These are phyloP conservation scores for Clonostachys sp. DNA, from an alignment of 2,329 filamentous ascomycete genomes.

Conservation along the genomic window DNA sequence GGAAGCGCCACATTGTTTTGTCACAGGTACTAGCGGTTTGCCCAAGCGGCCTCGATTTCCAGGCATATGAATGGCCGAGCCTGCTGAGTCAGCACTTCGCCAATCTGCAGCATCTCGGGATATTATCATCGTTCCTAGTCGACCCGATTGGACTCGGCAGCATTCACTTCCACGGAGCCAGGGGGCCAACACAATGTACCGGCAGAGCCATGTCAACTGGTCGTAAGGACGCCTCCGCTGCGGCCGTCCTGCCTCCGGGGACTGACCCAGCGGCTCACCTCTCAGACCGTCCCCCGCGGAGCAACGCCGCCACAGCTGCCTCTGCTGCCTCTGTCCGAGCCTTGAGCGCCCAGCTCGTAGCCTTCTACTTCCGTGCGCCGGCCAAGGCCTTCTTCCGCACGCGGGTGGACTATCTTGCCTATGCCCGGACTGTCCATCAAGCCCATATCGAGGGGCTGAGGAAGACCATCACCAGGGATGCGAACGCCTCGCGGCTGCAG, in stretches of 20 bases:
- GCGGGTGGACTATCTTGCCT: constrained; percentile 75
- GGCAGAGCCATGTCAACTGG: constrained; percentile 22
- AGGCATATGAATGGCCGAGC: too few relatives aligned
- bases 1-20: too few relatives aligned
- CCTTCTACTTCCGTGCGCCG: constrained; percentile 88
- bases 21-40: too few relatives aligned
- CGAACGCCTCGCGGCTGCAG: constrained; percentile 22
- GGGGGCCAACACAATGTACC: constrained; percentile 13
- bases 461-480: constrained; percentile 23
- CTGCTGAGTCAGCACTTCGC: too few relatives aligned
- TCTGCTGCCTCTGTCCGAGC: constrained; percentile 82
- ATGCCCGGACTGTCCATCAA: constrained; percentile 48
- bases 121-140: too few relatives aligned
- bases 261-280: constrained; percentile 26
- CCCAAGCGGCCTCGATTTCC: too few relatives aligned
- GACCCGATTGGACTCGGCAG: background rate
- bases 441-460: constrained; percentile 31
- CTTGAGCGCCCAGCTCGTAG: constrained; percentile 74
- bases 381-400: constrained; percentile 92
- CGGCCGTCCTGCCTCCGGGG: constrained; percentile 9
- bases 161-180: background rate
- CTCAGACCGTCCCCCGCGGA: constrained; percentile 42
- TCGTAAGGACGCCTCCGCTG: constrained; percentile 4
- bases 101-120: too few relatives aligned
- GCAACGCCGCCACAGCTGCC: constrained; percentile 63